Base-by-base conservation (phyloP, 192 early-diverging fungal species). In the Funneliformis mosseae region DNA sequence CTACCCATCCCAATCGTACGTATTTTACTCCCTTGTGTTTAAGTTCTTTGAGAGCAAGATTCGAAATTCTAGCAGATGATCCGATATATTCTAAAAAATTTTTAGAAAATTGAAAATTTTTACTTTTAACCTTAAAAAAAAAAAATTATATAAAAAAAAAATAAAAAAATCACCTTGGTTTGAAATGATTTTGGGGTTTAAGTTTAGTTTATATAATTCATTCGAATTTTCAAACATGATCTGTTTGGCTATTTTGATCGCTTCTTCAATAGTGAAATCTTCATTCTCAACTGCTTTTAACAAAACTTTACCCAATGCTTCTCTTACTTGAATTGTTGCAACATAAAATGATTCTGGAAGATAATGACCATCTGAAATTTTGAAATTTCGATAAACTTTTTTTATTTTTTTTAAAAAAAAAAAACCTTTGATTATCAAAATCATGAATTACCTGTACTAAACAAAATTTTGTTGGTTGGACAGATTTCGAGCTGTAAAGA, bases 401-500 rank as follows among this genome's bases (percentile, higher is more conserved):
- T 43, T 6, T n/a, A n/a, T n/a, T 10, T 39, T 69, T 66, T 38
- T 5, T 16, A 11, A 33, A 38, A 8, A 43, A 21, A 21, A 3
- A 12, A 21, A 16, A 43, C 8, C 14, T 42, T 69, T 9, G 39
- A 70, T 9, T 28, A 66, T 16, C 11, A 66, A 28, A 25, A 28
- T n/a, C n/a, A n/a, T 27, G 12, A 12, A n/a, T 66, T 77, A 77
- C 76, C 76, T 64, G 76, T 66, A 66, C 55, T 62, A 77, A 77
- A 77, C 46, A 67, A 77, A 27, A 77, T 77, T 62, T 77, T 77
- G 38, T 77, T 77, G 23, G 4, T 77, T 25, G 76, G 76, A 48
- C 61, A 64, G 45, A 77, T 59, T 33, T 73, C 71, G n/a, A 73
- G 27, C 71, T 73, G 14, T 14, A 48, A 27, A 27, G 48, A 14